Base-by-base conservation (phyloP, 495 filamentous ascomycete species). In the Xylaria acuta region DNA sequence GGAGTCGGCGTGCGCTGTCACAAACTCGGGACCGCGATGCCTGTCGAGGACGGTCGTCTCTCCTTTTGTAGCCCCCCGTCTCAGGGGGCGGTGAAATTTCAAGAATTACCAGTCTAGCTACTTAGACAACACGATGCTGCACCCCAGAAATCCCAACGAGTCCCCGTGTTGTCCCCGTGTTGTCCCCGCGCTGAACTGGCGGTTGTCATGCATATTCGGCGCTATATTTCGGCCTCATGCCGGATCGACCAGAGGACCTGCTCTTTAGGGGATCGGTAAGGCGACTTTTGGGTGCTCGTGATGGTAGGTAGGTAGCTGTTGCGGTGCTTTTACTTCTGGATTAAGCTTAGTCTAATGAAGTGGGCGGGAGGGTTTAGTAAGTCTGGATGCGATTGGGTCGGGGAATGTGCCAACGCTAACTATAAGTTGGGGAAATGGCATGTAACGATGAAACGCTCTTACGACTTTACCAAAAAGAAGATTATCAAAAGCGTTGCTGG, bases 141-240 rank as follows among this genome's bases (percentile, higher is more conserved):
- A 63, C 32, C 38, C 38, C 38, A 38, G 27, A 8, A 6, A 32
- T 32, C 27, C 14, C 27, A 8, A 56, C 18, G 41, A 18, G 64
- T 51, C 32, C 11, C 47, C 45, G 30, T 25, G 45, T 38, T 53
- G 64, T 51, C 32, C 11, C 47, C 45, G 30, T 25, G 45, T 38
- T 53, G 64, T 54, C 45, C 64, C 45, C 45, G 64, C 45, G n/a
- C 2, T 32, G 63, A 67, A 47, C 7, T 14, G 22, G 7, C 27
- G 27, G 64, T 27, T 25, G 40, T 30, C 53, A 14, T 67, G 45
- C 45, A 67, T 45, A n/a, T 34, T 67, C 32, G 64, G 64, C 40
- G 64, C 47, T 38, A 67, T 30, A 54, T 54, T 36, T 54, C 49
- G 65, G 65, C 43, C 49, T 40, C 65, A 40, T 56, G 49, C 65